Base-by-base conservation (phyloP, 176 grass and related monocot species). In the Rhynchospora tenuis region DNA sequence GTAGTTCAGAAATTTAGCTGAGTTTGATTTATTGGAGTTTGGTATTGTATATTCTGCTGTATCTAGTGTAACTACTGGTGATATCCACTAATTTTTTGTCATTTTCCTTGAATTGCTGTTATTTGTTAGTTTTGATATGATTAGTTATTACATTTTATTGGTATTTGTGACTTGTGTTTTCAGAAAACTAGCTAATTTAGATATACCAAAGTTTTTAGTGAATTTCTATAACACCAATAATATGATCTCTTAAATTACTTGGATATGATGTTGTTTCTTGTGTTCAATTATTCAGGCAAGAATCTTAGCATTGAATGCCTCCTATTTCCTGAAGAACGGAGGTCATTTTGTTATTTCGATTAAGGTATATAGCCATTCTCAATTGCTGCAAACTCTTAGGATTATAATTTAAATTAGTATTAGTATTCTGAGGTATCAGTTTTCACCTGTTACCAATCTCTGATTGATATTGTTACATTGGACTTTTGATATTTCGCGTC, bases 301-400 rank as follows among this genome's bases (percentile, higher is more conserved):
- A 80, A 94, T 97, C 31, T 86, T 98, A 83, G 95, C 92, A 22
- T 73, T 94, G 38, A 98, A 98, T 55, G 92, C 89, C 1, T 94
- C 92, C 0, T 97, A 91, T 71, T 97, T 94, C 42, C 7, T 97
- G 87, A 97, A 97, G 90, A 97, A 92, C 17, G 94, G 92, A 50
- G 94, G 90, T 22, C 94, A 94, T 62, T 97, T 97, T 27, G 94
- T 94, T 64, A 97, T 97, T 58, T 97, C 94, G 9, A 94, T 97
- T 65, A 97, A 97, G 94, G 94, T 97, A 92, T 26, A 56, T 11
- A 23, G 15, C 16, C 6, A 5, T 42, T 42, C 7, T 38, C 45
- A 10, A 9, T 85, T 28, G 52, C 16, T 20, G 9, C 19, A n/a
- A 59, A 12, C 8, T 60, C 59, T 15, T 73, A 26, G 45, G 68